Base-by-base conservation (phyloP, 2,329 filamentous ascomycete species). In the Trichoderma endophyticum region DNA sequence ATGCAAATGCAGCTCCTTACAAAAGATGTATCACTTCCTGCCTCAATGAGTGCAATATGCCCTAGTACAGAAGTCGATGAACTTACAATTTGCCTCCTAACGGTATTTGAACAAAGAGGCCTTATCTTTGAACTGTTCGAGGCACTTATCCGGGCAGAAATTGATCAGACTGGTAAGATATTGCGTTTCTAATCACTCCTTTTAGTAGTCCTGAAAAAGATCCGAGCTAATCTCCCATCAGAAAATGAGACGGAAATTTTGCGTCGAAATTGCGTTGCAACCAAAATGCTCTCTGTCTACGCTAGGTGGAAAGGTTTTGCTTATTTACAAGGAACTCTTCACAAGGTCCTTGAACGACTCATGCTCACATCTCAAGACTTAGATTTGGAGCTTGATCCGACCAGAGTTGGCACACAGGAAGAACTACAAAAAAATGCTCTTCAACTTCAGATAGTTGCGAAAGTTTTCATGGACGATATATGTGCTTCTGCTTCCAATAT, bases 401-500 rank as follows among this genome's bases (percentile, higher is more conserved):
- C 88, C 1, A 85, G 89, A 72, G 87, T 91, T 3, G 80, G 81
- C 43, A 89, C 88, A 0, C 81, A 84, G 1, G 90, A 92, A 75
- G 90, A 92, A 75, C 82, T 92, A 3, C 83, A 90, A 76, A 90
- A 89, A 76, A 92, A 92, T 77, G 89, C 89, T 3, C 79, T 90
- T 15, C 90, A 92, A 77, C 83, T 92, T 56, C 86, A 88, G 67
- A 88, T 91, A 39, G 89, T 92, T 9, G 89, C 90, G 1, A 91
- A 91, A 75, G 89, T 92, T 6, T 92, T 92, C 76, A 91, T 92
- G 70, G 90, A 92, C 69, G 89, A 91, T 75, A 92, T 92, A 24
- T 90, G 89, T 74, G 87, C 86, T 62, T 92, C 90, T 2, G 85
- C 88, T 5, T 79, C 84, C 11, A 88, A 84, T 75, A 91, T 92